phyloP scores from a whole-genome alignment of 2,329 filamentous ascomycete species.

The Claviceps sp. region DNA sequence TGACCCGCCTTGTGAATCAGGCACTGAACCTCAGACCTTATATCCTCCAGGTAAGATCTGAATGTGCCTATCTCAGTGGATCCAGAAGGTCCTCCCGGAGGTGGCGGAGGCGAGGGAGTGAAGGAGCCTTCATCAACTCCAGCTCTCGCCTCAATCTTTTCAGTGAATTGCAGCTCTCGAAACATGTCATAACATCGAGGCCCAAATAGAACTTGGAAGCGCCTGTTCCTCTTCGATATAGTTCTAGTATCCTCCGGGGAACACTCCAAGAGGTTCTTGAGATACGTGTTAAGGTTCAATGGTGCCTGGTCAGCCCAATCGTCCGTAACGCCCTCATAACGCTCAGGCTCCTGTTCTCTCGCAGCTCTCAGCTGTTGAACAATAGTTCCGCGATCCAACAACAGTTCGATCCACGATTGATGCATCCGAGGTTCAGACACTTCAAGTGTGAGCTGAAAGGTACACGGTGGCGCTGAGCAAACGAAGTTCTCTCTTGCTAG shows the following conservation, averaged over 20 bases:
- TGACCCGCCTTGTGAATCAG: constrained; percentile 24
- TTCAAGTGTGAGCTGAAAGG: constrained; percentile 30
- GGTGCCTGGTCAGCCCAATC: constrained; percentile 28
- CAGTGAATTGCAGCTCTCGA: constrained; percentile 33
- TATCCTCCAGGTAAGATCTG: constrained; percentile 36
- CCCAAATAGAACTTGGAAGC: constrained; percentile 40
- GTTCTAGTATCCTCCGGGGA: constrained; percentile 24
- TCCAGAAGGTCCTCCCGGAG: constrained; percentile 18
- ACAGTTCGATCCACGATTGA: constrained; percentile 25
- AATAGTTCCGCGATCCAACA: constrained; percentile 34
- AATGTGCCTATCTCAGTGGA: constrained; percentile 26
- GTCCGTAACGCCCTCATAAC: constrained; percentile 31
- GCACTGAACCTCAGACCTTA: constrained; percentile 34
- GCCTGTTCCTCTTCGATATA: constrained; percentile 44
- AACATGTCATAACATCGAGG: constrained; percentile 36
- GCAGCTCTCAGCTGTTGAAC: constrained; percentile 24
- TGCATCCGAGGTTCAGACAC: constrained; percentile 36
- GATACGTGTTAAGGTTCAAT: constrained; percentile 35
- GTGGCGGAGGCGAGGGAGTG: constrained; percentile 21
- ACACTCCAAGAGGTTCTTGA: constrained; percentile 33
- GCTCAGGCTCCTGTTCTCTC: constrained; percentile 29
- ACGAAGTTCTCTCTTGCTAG: constrained; percentile 23
- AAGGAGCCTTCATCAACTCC: constrained; percentile 26
- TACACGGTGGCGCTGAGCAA: constrained; percentile 30
- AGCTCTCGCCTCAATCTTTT: constrained; percentile 23